Base-by-base conservation (phyloP, 306 rosid species). In the Pterocarpus santalinus region DNA sequence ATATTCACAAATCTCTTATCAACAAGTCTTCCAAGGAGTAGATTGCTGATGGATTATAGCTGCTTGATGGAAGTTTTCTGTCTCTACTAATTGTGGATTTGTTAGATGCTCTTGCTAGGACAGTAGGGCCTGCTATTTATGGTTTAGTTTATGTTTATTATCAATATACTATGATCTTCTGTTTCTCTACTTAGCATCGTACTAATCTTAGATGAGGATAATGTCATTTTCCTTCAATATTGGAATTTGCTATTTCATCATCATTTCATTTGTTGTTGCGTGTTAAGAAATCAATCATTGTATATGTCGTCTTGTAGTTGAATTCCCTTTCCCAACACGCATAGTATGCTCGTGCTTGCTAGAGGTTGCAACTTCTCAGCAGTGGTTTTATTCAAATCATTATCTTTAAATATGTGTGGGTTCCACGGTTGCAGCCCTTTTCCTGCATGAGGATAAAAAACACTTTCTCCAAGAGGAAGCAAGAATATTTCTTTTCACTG, bases 21-120 rank as follows among this genome's bases (percentile, higher is more conserved):
- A 92, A 90, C 85, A 90, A 92, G 83, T 90, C 97, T n/a, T 80
- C 92, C 81, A 90, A 92, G 82, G 97, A 92, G 72, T 90, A 88
- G 81, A 73, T 69, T 57, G n/a, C 57, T n/a, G 10, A 72, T 76
- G 43, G 73, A 47, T 75, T 17, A 38, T 64, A 64, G 81, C 64
- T 15, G 65, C 66, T 8, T 60, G 64, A 80, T 81, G 69, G 78
- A 43, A 51, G 39, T 44, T 58, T 76, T 63, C 39, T 62, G 49
- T 73, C 72, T 68, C 73, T 67, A 51, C 71, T 51, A 76, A 76
- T 75, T 82, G 80, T 79, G 84, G 56, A 61, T 81, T 38, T 46
- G 76, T 72, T 44, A 32, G n/a, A 72, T 75, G 56, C 72, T 17
- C 73, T 78, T 69, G 58, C 51, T 49, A n/a, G 69, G 53, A 43